Conservation (phyloP, 2,329 filamentous ascomycete species). For the Claviceps arundinis region DNA sequence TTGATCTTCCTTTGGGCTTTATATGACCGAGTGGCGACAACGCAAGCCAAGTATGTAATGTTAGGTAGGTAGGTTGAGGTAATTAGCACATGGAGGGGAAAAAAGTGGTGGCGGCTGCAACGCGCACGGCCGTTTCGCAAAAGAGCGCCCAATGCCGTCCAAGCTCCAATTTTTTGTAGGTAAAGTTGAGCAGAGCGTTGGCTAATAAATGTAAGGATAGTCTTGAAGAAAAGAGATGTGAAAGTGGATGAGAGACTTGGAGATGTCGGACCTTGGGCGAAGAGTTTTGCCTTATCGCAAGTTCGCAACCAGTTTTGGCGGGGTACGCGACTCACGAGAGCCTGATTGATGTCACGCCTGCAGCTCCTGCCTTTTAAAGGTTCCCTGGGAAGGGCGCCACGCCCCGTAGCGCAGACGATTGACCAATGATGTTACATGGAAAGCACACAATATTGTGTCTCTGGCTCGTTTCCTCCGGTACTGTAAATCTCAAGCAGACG, state of each 20-base stretch:
- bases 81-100: not conserved
- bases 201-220: not conserved
- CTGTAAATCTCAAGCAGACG: too few species aligned
- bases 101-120: not conserved
- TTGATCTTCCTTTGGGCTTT: too few species aligned
- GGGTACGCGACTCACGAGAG: not conserved
- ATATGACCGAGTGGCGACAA: not conserved
- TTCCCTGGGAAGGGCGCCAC: not conserved
- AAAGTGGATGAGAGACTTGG: not conserved
- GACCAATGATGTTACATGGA: not conserved
- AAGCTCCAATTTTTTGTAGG: too few species aligned
- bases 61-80: too few species aligned
- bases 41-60: not conserved
- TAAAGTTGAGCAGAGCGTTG: too few species aligned
- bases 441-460: not conserved
- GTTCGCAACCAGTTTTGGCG: not conserved
- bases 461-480: too few species aligned
- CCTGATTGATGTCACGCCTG: not conserved
- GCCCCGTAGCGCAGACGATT: not conserved
- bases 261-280: not conserved
- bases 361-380: too few species aligned
- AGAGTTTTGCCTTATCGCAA: not conserved
- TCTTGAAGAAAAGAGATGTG: not conserved
- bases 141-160: too few species aligned
- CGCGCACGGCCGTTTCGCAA: not conserved